Conservation (phyloP, 2,329 filamentous ascomycete species). For the Metarhizium humberi region DNA sequence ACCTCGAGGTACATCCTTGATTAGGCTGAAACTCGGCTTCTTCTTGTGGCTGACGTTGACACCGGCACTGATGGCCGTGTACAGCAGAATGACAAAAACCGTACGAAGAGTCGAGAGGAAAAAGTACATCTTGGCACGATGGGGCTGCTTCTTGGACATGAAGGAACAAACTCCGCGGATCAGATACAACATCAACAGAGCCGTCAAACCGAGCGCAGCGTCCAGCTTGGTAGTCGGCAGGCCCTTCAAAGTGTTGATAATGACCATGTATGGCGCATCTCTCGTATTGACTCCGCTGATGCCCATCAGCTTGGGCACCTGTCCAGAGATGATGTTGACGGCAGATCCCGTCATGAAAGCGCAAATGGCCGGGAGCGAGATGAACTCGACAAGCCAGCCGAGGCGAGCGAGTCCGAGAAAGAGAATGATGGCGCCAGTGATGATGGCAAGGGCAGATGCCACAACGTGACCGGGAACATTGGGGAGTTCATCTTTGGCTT, state of each 20-base stretch:
- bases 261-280: slow-evolving; percentile 36
- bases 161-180: slow-evolving; percentile 54
- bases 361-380: slow-evolving; percentile 41
- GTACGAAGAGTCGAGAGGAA: slow-evolving; percentile 71
- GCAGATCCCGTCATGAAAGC: slow-evolving; percentile 47
- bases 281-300: slow-evolving; percentile 41
- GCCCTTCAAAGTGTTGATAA: slow-evolving; percentile 40
- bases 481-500: slow-evolving; percentile 27
- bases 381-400: slow-evolving; percentile 46
- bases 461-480: slow-evolving; percentile 31
- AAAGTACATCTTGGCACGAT: slow-evolving; percentile 62
- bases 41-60: slow-evolving; percentile 51
- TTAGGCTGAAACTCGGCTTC: slow-evolving; percentile 53
- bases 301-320: slow-evolving; percentile 41
- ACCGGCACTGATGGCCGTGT: slow-evolving; percentile 67
- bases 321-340: slow-evolving; percentile 39
- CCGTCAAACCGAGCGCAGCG: slow-evolving; percentile 64
- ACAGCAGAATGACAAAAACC: slow-evolving; percentile 71
- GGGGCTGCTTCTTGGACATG: slow-evolving; percentile 57
- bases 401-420: slow-evolving; percentile 40
- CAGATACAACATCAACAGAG: slow-evolving; percentile 57
- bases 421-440: slow-evolving; percentile 38
- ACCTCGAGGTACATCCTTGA: slow-evolving; percentile 62
- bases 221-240: slow-evolving; percentile 48
- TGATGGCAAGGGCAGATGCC: slow-evolving; percentile 37